Base-by-base conservation (phyloP, 176 grass and related monocot species). In the Secale cereale region DNA sequence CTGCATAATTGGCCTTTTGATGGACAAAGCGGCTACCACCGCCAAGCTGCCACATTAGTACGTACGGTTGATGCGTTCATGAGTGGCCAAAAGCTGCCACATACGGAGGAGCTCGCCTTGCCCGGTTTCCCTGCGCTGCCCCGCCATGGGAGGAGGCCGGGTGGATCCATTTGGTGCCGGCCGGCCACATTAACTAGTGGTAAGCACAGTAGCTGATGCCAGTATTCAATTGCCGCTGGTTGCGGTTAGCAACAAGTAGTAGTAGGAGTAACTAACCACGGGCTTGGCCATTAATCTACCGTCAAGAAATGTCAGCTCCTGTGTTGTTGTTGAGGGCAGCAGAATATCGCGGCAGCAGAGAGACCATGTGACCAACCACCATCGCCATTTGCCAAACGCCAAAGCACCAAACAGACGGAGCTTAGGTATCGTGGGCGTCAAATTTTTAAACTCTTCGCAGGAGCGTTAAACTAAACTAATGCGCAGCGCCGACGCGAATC, bases 401-500 rank as follows among this genome's bases (percentile, higher is more conserved):
- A 50, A 50, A 54, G 50, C 19, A 3, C 19, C 54, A 57, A 57
- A 57, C 54, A 57, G 20, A 8, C 61, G 6, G 61, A 62, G 52
- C 64, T 50, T 23, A 4, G n/a, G 59, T 61, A 61, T 25, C 59
- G 59, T 61, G 54, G 54, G 54, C 54, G 54, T 57, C 54, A 57
- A 57, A 57, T 0, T 22, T 22, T 57, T 57, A 57, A 57, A 57
- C 7, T 52, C 54, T 57, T 52, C 50, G 48, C 48, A 50, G 46
- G 41, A 65, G 45, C 32, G n/a, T 43, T 81, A 76, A 80, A 75
- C 40, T 79, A 84, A 35, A 75, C 41, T 80, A 80, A n/a, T 45
- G 68, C 22, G 80, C 26, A 27, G 74, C 59, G 76, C 60, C 75
- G 85, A 87, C 69, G 75, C 75, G 67, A 80, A 79, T 35, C 76